A percentile compares a stretch with the other conserved stretches of the same genome.
Conservation (phyloP, 2,329 filamentous ascomycete genomes). For the Fusarium mexicanum region DNA sequence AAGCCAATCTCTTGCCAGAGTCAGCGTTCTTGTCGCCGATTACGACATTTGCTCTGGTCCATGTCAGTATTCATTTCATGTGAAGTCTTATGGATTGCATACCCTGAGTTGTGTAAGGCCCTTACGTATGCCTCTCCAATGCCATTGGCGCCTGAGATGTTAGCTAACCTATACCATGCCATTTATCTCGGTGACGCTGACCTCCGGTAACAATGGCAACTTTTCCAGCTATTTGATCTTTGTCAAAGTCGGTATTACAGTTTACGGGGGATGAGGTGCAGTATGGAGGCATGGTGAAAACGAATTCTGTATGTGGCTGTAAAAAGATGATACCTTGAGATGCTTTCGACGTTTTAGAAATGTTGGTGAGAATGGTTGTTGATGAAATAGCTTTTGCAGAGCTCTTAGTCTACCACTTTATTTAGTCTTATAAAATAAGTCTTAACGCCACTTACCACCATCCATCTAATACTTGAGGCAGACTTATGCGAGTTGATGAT, state of each 20-base stretch:
- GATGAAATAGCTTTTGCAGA: fast-evolving
- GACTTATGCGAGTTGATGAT: not conserved
- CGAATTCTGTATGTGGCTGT: too few relatives aligned
- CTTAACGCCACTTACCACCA: too few relatives aligned
- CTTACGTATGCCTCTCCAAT: constrained; percentile 4
- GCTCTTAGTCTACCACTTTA: fast-evolving
- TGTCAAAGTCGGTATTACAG: too few relatives aligned
- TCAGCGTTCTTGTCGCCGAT: not conserved
- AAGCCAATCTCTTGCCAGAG: not conserved
- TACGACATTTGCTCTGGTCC: not conserved
- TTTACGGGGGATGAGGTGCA: fast-evolving
- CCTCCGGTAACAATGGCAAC: not conserved
- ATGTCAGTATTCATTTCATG: not conserved
- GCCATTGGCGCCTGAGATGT: not conserved
- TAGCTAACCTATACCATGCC: not conserved
- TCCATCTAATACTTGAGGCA: fast-evolving
- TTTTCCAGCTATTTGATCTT: not conserved
- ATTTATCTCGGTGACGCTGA: fast-evolving
- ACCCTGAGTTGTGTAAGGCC: not conserved
- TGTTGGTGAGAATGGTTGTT: fast-evolving
- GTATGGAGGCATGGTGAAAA: not conserved
- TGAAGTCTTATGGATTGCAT: not conserved
- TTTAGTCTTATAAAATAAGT: fast-evolving
- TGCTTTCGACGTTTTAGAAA: too few relatives aligned
- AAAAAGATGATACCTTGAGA: fast-evolving